A percentile compares a stretch with the other conserved stretches of the same genome.
These are phyloP conservation scores for Acorus calamus DNA, from an alignment of 106 monocot genomes.

Conservation along the genomic window DNA sequence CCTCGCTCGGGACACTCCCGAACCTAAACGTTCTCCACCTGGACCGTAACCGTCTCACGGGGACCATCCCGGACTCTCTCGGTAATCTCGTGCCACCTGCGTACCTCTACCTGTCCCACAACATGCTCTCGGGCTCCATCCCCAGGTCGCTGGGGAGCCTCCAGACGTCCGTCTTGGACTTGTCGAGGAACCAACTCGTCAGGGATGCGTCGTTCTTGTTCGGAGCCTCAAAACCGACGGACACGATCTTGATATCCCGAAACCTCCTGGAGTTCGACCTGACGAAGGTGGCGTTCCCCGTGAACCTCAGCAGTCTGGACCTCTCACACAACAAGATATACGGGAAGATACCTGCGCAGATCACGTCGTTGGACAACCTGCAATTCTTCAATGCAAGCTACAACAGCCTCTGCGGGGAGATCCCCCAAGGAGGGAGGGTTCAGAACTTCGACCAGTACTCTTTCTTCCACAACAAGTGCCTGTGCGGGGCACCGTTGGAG, in stretches of 20 bases:
- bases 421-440: constrained; percentile 15
- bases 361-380: constrained; percentile 7
- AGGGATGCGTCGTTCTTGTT: constrained; percentile 46
- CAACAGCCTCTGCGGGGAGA: constrained; percentile 33
- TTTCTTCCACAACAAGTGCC: constrained; percentile 29
- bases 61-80: constrained; percentile 29
- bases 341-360: constrained; percentile 16
- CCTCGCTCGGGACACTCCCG: constrained; percentile 17
- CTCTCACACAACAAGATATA: constrained; percentile 44
- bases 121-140: constrained; percentile 33
- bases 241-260: constrained; percentile 23
- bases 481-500: constrained; percentile 18
- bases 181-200: constrained; percentile 35
- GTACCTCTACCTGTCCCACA: constrained; percentile 32
- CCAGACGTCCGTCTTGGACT: constrained; percentile 17
- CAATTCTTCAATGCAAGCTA: constrained; percentile 19
- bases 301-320: constrained; percentile 16
- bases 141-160: constrained; percentile 10
- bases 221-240: constrained; percentile 10
- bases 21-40: constrained; percentile 28
- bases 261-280: constrained; percentile 47
- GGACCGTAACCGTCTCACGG: constrained; percentile 32
- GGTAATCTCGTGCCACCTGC: constrained; percentile 1
- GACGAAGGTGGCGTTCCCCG: constrained; percentile 22
- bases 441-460: constrained; percentile 3